A percentile compares a stretch with the other conserved stretches of the same genome.
phyloP scores from a whole-genome alignment of 208 protist genomes.

The Entamoeba nuttalli region DNA sequence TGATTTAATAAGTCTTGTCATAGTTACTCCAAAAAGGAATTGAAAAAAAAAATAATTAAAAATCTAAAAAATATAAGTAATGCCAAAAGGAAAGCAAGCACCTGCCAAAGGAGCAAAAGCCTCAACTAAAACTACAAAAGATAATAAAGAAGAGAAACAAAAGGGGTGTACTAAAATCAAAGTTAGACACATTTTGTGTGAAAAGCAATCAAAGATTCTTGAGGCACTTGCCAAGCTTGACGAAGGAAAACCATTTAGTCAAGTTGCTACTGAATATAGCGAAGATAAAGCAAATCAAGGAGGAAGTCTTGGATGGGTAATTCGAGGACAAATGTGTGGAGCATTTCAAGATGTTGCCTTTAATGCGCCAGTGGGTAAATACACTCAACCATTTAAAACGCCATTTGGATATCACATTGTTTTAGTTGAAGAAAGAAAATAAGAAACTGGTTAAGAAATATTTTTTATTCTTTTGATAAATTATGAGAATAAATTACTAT shows the following conservation, averaged over 20 bases:
- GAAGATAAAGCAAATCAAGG: constrained; percentile 23
- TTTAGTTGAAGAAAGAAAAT: constrained; percentile 9
- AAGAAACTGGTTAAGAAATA: background rate
- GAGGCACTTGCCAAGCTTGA: constrained; percentile 8
- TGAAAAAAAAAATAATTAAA: no score
- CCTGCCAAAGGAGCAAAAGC: background rate
- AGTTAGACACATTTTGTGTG: constrained; percentile 24
- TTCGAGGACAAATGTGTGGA: background rate
- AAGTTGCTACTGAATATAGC: constrained; percentile 1
- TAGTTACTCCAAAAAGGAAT: no score
- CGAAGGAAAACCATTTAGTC: background rate
- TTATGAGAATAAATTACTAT: no score
- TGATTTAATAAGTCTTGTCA: no score
- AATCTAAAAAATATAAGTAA: background rate
- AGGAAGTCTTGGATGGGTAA: constrained; percentile 12
- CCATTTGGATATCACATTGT: constrained; percentile 15
- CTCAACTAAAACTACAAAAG: background rate
- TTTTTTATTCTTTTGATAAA: no score
- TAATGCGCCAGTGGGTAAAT: background rate
- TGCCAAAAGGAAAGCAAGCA: background rate
- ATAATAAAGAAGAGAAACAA: background rate
- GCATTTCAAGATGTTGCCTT: constrained; percentile 10
- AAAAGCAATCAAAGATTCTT: constrained; percentile 26
- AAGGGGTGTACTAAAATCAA: background rate
- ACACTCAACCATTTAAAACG: constrained; percentile 21